A percentile compares a stretch with the other conserved stretches of the same genome.
These are phyloP conservation scores for Myxozyma lipomycoides DNA, from an alignment of 805 yeast genomes.

Conservation along the genomic window DNA sequence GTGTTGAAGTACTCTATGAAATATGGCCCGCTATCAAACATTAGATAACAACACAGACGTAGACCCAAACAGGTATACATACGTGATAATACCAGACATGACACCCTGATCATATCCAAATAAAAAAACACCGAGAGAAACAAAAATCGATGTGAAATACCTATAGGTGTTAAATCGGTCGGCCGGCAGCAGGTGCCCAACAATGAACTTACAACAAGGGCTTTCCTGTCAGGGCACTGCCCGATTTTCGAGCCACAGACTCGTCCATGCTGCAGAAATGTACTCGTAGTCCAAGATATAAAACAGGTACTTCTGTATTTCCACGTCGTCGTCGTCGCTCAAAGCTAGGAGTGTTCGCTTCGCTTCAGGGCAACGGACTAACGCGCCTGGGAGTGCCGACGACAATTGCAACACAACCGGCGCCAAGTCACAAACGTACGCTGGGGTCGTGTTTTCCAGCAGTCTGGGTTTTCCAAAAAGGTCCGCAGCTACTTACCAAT, in stretches of 20 bases:
- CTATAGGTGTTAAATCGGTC: not conserved
- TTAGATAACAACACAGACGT: not conserved
- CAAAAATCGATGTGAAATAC: slow-evolving; percentile 44
- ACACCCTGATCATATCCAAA: slow-evolving; percentile 89
- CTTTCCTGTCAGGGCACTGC: slow-evolving; percentile 23
- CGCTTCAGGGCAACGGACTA: too few species aligned
- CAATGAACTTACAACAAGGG: slow-evolving; percentile 35
- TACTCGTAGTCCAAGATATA: too few species aligned
- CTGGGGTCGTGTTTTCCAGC: too few species aligned
- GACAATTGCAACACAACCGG: too few species aligned
- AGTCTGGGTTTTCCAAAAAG: too few species aligned
- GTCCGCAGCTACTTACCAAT: too few species aligned
- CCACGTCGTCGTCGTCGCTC: too few species aligned
- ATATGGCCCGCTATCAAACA: slow-evolving; percentile 45
- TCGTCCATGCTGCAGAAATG: too few species aligned
- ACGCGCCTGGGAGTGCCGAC: too few species aligned
- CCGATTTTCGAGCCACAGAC: slow-evolving; percentile 2
- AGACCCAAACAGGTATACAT: slow-evolving; percentile 1
- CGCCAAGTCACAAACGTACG: too few species aligned
- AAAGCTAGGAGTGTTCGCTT: too few species aligned
- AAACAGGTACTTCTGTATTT: too few species aligned
- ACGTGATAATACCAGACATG: slow-evolving; percentile 76
- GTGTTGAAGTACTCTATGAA: slow-evolving; percentile 66
- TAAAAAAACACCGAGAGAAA: slow-evolving; percentile 52
- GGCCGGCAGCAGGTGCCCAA: slow-evolving; percentile 21